A percentile compares a stretch with the other conserved stretches of the same genome.
phyloP scores from a whole-genome alignment of 179 eudicot species.

The Silene noctiflora region DNA sequence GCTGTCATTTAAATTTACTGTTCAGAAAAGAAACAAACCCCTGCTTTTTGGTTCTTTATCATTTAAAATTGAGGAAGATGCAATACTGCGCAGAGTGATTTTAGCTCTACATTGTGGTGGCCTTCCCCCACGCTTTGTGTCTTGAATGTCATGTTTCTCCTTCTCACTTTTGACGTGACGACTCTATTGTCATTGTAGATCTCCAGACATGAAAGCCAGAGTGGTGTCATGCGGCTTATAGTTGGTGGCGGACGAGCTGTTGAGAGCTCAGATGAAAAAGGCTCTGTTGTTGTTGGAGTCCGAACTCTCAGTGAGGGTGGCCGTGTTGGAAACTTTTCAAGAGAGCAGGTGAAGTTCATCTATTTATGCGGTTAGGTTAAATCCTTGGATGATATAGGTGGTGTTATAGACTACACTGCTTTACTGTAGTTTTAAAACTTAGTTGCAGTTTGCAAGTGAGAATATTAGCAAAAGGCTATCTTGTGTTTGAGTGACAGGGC shows the following conservation, averaged over 20 bases:
- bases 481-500: slow-evolving; percentile 5
- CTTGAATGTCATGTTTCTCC: neutral
- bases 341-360: slow-evolving; percentile 73
- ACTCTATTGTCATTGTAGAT: slow-evolving; percentile 42
- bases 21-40: slow-evolving; percentile 3
- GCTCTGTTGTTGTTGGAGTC: slow-evolving; percentile 97
- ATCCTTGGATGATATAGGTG: neutral
- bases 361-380: slow-evolving; percentile 2
- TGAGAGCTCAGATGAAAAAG: slow-evolving; percentile 63
- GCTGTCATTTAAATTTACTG: neutral
- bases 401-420: neutral
- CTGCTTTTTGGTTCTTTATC: neutral
- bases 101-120: neutral
- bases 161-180: slow-evolving; percentile 15
- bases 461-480: neutral
- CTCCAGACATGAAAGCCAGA: slow-evolving; percentile 68
- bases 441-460: neutral
- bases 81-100: slow-evolving; percentile 5
- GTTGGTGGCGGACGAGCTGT: slow-evolving; percentile 98
- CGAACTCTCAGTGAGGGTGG: slow-evolving; percentile 99
- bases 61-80: neutral
- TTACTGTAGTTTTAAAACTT: neutral
- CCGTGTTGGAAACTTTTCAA: slow-evolving; percentile 91
- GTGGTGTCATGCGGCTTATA: slow-evolving; percentile 98
- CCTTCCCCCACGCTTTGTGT: neutral